Evolutionary conservation across 78 protist genomes (phyloP).

Genomic region (Bodo saltans): DNA sequence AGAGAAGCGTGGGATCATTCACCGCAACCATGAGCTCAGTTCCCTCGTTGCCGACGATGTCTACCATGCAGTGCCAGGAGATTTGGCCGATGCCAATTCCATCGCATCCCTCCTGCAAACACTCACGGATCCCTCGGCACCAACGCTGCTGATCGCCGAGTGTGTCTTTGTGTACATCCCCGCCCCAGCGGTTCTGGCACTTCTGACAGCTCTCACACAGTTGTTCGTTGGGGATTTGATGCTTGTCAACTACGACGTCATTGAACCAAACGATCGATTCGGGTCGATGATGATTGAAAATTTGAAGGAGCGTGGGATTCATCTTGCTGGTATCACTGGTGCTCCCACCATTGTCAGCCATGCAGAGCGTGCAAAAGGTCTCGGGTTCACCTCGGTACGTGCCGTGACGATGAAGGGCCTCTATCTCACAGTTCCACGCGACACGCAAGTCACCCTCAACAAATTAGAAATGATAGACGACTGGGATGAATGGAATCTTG

Average conservation of each 20-base stretch:
- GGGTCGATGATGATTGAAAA: background rate
- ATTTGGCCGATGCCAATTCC: too few species aligned
- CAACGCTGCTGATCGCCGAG: constrained; percentile 9
- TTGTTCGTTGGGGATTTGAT: background rate
- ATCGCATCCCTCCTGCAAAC: too few species aligned
- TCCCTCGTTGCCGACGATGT: too few species aligned
- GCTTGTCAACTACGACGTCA: background rate
- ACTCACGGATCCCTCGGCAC: background rate
- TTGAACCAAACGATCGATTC: background rate
- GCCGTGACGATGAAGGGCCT: background rate
- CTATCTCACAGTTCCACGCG: background rate
- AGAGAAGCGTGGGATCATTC: background rate
- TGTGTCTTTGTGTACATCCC: constrained; percentile 12
- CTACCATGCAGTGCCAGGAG: too few species aligned
- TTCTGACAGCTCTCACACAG: background rate
- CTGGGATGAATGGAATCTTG: background rate
- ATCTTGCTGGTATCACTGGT: background rate
- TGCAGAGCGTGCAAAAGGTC: background rate
- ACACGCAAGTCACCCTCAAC: background rate
- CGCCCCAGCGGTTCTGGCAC: background rate
- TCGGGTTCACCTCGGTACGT: background rate
- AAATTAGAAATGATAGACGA: background rate
- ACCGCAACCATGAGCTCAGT: too few species aligned
- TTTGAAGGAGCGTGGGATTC: background rate
- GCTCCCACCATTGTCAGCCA: background rate